phyloP scores from a whole-genome alignment of 805 yeast genomes.

The Candida railenensis region DNA sequence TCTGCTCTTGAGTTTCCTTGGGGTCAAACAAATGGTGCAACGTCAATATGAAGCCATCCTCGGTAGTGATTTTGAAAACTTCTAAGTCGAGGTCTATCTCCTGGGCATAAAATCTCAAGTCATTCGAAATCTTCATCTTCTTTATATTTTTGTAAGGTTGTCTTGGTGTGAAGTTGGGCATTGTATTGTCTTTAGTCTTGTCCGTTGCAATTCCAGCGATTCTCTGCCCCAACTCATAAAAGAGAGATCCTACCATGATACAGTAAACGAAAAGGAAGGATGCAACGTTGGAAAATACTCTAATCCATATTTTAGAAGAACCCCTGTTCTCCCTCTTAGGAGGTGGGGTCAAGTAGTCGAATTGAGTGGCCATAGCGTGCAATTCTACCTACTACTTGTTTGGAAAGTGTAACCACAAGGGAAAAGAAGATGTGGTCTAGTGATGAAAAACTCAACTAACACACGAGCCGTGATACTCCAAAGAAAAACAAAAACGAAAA shows the following conservation, averaged over 20 bases:
- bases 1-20: constrained; percentile 24
- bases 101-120: constrained; percentile 66
- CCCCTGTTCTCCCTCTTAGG: constrained; percentile 21
- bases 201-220: constrained; percentile 30
- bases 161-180: constrained; percentile 27
- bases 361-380: constrained; percentile 6
- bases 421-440: too few species aligned
- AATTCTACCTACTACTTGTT: too few species aligned
- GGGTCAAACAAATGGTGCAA: constrained; percentile 64
- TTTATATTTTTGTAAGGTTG: constrained; percentile 35
- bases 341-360: constrained; percentile 22
- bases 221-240: constrained; percentile 28
- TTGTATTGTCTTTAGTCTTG: constrained; percentile 14
- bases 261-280: constrained; percentile 27
- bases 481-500: neutral
- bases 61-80: constrained; percentile 61
- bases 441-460: too few species aligned
- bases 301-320: constrained; percentile 17
- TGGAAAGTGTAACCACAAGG: neutral
- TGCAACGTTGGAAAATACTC: constrained; percentile 24
- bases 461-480: too few species aligned
- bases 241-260: constrained; percentile 25
- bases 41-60: constrained; percentile 75
- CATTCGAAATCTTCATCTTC: constrained; percentile 33
- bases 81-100: constrained; percentile 59